phyloP scores from a whole-genome alignment of 2,329 filamentous ascomycete genomes.

The Mollisiaceae sp. region DNA sequence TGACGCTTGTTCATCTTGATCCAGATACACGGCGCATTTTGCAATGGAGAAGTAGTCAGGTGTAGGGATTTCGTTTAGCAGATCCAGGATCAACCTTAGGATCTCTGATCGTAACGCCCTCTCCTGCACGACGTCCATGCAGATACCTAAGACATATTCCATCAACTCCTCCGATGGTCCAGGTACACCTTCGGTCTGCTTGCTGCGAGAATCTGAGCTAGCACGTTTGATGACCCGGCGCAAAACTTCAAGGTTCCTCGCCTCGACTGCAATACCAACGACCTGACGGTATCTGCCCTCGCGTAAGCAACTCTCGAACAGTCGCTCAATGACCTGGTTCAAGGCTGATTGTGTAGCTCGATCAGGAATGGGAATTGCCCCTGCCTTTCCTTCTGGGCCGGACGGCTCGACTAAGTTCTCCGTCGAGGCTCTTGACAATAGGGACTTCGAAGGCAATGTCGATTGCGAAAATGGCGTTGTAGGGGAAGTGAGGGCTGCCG shows the following conservation, averaged over 20 bases:
- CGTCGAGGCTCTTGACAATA: slow-evolving; percentile 81
- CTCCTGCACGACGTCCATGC: slow-evolving; percentile 98
- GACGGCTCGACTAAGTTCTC: slow-evolving; percentile 62
- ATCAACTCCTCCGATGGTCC: slow-evolving; percentile 87
- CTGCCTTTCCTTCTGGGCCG: slow-evolving; percentile 44
- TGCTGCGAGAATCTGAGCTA: slow-evolving; percentile 74
- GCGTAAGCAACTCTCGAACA: slow-evolving; percentile 89
- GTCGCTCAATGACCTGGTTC: slow-evolving; percentile 81
- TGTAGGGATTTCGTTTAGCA: slow-evolving; percentile 89
- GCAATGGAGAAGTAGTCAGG: slow-evolving; percentile 98
- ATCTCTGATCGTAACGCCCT: slow-evolving; percentile 84
- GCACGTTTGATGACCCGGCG: slow-evolving; percentile 86
- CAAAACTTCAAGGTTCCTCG: slow-evolving; percentile 87
- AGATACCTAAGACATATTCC: slow-evolving; percentile 94
- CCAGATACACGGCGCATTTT: slow-evolving; percentile 94
- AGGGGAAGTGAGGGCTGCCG: slow-evolving; percentile 73
- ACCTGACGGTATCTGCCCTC: slow-evolving; percentile 93
- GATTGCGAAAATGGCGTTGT: slow-evolving; percentile 96
- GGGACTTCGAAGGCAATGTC: slow-evolving; percentile 88
- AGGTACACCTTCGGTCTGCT: slow-evolving; percentile 57
- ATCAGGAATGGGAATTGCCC: slow-evolving; percentile 56
- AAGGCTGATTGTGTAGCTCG: slow-evolving; percentile 79
- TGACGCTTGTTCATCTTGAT: slow-evolving; percentile 89
- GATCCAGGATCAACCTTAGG: slow-evolving; percentile 86
- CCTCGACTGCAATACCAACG: slow-evolving; percentile 94